Conservation (phyloP, 2,329 filamentous ascomycete species). For the Alternaria hordeiaustralica region DNA sequence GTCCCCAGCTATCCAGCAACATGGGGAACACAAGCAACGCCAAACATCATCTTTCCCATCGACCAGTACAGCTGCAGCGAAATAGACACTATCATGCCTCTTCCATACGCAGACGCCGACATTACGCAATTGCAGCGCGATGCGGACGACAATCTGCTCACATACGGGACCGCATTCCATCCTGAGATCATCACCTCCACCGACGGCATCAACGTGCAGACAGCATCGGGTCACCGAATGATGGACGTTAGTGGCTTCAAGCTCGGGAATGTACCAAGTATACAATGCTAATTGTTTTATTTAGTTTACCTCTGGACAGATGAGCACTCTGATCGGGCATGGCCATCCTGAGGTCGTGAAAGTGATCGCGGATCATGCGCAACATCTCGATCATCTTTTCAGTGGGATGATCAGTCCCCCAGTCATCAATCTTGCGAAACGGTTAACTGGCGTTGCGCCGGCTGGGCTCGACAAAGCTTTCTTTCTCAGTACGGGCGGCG, state of each 20-base stretch:
- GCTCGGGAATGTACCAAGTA: neutral
- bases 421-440: conserved; percentile 41
- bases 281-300: neutral
- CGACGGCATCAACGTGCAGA: conserved; percentile 39
- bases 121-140: conserved; percentile 27
- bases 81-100: conserved; percentile 13
- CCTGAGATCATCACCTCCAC: conserved; percentile 39
- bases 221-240: conserved; percentile 38
- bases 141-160: conserved; percentile 29
- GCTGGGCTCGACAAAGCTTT: conserved; percentile 42
- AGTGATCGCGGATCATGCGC: conserved; percentile 34
- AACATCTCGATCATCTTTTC: conserved; percentile 43
- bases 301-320: conserved; percentile 17
- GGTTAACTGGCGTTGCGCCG: conserved; percentile 33
- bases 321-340: conserved; percentile 34
- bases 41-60: neutral
- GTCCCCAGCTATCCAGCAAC: neutral
- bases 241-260: conserved; percentile 28
- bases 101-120: conserved; percentile 23
- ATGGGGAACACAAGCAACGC: neutral
- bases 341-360: conserved; percentile 43
- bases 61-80: neutral
- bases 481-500: conserved; percentile 45
- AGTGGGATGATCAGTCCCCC: conserved; percentile 47
- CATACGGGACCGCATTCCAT: conserved; percentile 34